A percentile compares a stretch with the other conserved stretches of the same genome.
Evolutionary conservation across 352 stramenopile species (phyloP).

Genomic region (Phytophthora citricola): DNA sequence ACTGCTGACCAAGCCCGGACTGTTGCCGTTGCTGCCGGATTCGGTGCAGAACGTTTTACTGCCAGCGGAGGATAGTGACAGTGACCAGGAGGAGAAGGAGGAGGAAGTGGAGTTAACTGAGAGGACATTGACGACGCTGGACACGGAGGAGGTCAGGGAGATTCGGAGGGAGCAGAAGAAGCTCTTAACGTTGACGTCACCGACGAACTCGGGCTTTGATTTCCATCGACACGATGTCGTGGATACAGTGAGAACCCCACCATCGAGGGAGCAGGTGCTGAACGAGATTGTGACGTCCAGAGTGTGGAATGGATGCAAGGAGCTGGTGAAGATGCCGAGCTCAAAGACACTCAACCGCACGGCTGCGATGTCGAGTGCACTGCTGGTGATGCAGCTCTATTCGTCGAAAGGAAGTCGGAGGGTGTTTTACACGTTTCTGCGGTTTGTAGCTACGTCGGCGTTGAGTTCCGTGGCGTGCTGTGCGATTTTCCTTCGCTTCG

Average conservation of each 20-base stretch:
- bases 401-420: constrained; percentile 66
- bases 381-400: constrained; percentile 82
- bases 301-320: constrained; percentile 62
- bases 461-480: constrained; percentile 74
- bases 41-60: constrained; percentile 67
- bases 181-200: constrained; percentile 26
- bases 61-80: constrained; percentile 32
- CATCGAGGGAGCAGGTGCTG: constrained; percentile 57
- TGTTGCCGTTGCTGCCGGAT: constrained; percentile 67
- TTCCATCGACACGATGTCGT: constrained; percentile 58
- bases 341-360: constrained; percentile 69
- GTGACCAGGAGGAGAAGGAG: constrained; percentile 12
- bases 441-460: constrained; percentile 64
- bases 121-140: background rate
- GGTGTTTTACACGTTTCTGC: constrained; percentile 61
- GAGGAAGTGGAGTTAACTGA: constrained; percentile 1
- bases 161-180: constrained; percentile 21
- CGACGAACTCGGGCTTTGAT: constrained; percentile 66
- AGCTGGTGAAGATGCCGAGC: constrained; percentile 68
- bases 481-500: constrained; percentile 55
- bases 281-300: constrained; percentile 71
- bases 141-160: constrained; percentile 10
- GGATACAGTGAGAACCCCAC: constrained; percentile 29
- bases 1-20: constrained; percentile 74
- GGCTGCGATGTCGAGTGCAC: constrained; percentile 68